Evolutionary conservation across 208 protist genomes (phyloP).

Genomic region (Herpetomonas tarakana): DNA sequence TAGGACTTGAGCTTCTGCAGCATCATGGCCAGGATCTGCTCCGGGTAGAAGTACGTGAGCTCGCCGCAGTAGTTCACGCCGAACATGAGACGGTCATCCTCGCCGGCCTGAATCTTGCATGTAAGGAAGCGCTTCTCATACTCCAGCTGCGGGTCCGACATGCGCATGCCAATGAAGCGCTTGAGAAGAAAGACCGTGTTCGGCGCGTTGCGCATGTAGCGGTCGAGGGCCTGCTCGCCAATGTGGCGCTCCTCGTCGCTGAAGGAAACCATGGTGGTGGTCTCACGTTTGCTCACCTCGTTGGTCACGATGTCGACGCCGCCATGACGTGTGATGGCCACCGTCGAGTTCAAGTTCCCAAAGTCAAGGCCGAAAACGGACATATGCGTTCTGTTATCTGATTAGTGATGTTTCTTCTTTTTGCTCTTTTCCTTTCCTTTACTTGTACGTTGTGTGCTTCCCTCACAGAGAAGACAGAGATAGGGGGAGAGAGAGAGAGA

Average conservation of each 20-base stretch:
- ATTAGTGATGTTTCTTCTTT: neutral
- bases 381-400: conserved; percentile 31
- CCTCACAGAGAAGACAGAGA: no score
- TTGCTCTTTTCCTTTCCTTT: no score
- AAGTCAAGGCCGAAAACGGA: conserved; percentile 93
- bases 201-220: conserved; percentile 78
- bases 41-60: conserved; percentile 74
- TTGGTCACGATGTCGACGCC: conserved; percentile 91
- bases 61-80: conserved; percentile 80
- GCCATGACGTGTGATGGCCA: conserved; percentile 83
- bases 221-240: conserved; percentile 81
- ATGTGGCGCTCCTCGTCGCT: conserved; percentile 84
- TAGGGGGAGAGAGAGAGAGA: no score
- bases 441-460: no score
- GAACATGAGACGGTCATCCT: conserved; percentile 74
- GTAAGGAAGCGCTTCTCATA: conserved; percentile 62
- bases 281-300: conserved; percentile 88
- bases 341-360: conserved; percentile 85
- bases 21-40: conserved; percentile 93
- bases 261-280: conserved; percentile 90
- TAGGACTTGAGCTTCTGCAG: conserved; percentile 77
- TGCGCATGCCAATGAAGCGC: conserved; percentile 86
- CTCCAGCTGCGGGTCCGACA: conserved; percentile 61
- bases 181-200: conserved; percentile 88
- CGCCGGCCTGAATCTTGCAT: conserved; percentile 58